These are phyloP conservation scores for Spirogloea muscicola DNA, from an alignment of 139 green algal genomes.

Conservation along the genomic window DNA sequence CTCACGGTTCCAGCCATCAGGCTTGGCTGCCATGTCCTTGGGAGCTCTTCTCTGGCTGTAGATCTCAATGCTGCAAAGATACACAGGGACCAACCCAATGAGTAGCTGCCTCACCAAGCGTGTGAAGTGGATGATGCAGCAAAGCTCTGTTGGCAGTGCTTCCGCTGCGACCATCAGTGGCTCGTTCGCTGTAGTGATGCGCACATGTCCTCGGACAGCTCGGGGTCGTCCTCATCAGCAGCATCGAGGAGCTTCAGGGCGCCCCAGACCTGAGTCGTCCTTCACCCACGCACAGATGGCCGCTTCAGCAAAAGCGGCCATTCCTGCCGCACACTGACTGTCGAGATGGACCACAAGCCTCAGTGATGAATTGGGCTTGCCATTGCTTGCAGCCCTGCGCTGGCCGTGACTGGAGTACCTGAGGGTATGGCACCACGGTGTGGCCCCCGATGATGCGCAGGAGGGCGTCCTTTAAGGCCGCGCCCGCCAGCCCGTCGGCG, in stretches of 20 bases:
- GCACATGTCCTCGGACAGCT: conserved; percentile 11
- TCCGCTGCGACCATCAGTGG: conserved; percentile 1
- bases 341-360: no score
- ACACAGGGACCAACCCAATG: no score
- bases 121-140: not conserved
- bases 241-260: conserved; percentile 35
- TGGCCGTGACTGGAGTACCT: no score
- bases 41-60: conserved; percentile 5
- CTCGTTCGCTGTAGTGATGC: not conserved
- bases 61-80: conserved; percentile 22
- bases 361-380: no score
- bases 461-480: no score
- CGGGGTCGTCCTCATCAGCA: conserved; percentile 8
- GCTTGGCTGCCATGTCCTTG: conserved; percentile 12
- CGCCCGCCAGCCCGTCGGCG: no score
- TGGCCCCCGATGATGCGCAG: no score
- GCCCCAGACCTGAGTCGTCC: conserved; percentile 40
- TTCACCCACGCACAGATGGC: no score
- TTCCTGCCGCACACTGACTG: no score
- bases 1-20: conserved; percentile 42
- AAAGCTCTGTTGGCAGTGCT: not conserved
- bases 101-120: not conserved
- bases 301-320: no score
- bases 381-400: no score
- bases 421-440: no score